Evolutionary conservation across 2,329 filamentous ascomycete genomes (phyloP).

Genomic region (Tolypocladium sp.): DNA sequence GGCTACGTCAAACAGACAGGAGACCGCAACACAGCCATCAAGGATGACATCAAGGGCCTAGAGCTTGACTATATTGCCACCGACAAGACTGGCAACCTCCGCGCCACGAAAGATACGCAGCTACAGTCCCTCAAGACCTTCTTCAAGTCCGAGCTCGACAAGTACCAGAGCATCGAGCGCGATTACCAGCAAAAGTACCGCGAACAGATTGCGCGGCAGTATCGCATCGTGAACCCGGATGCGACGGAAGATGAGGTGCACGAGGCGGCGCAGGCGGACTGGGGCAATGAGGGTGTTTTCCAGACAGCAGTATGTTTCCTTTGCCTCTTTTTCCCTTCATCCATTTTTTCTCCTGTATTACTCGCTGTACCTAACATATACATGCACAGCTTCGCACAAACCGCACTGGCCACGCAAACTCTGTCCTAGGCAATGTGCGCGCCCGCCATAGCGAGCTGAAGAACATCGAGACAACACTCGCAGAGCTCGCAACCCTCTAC

Average conservation of each 20-base stretch:
- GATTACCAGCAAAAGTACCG: constrained; percentile 63
- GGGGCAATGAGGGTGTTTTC: constrained; percentile 74
- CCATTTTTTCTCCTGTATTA: too few relatives aligned
- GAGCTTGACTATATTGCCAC: constrained; percentile 58
- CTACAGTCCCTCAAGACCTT: constrained; percentile 60
- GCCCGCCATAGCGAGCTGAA: constrained; percentile 78
- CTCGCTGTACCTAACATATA: not conserved
- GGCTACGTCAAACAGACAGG: constrained; percentile 61
- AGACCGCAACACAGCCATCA: constrained; percentile 64
- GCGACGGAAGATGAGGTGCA: constrained; percentile 65
- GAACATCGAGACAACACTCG: constrained; percentile 67
- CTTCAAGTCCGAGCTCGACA: constrained; percentile 63
- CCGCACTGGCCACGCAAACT: constrained; percentile 62
- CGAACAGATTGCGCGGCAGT: constrained; percentile 72
- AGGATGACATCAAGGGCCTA: constrained; percentile 68
- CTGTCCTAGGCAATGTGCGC: constrained; percentile 68
- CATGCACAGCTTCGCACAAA: constrained; percentile 58
- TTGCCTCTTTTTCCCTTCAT: not conserved
- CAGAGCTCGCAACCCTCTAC: constrained; percentile 62
- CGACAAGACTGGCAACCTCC: constrained; percentile 42
- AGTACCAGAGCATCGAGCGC: constrained; percentile 63
- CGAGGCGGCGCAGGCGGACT: constrained; percentile 60
- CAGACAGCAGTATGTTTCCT: constrained; percentile 60
- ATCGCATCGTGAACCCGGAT: constrained; percentile 72
- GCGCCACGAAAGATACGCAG: constrained; percentile 60